A percentile compares a stretch with the other conserved stretches of the same genome.
These are phyloP conservation scores for Fusarium anguioides DNA, from an alignment of 2,329 filamentous ascomycete genomes.

Conservation along the genomic window DNA sequence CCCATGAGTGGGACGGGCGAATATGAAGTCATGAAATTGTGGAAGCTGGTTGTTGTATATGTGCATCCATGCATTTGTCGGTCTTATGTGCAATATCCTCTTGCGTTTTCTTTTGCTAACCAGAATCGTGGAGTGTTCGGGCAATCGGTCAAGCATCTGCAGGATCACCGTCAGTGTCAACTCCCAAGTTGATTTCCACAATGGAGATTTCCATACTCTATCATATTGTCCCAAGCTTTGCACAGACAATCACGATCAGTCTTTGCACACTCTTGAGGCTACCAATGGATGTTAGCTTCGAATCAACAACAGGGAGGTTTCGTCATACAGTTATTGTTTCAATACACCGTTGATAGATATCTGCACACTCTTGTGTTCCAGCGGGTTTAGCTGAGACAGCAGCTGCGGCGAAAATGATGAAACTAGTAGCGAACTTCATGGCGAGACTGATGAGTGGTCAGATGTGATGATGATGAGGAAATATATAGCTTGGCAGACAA, in stretches of 20 bases:
- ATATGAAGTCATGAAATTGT: not conserved
- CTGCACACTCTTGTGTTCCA: not conserved
- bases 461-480: not conserved
- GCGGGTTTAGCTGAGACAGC: not conserved
- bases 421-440: conserved; percentile 4
- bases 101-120: conserved; percentile 18
- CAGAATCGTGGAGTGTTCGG: not conserved
- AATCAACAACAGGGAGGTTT: accelerated
- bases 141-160: conserved; percentile 2
- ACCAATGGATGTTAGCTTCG: not conserved
- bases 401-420: not conserved
- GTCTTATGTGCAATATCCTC: conserved; percentile 1
- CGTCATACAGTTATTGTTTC: conserved; percentile 9
- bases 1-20: too few species aligned
- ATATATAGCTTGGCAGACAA: not conserved
- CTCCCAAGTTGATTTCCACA: accelerated
- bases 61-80: not conserved
- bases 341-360: conserved; percentile 9
- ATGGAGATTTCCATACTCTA: not conserved
- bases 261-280: conserved; percentile 11
- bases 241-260: conserved; percentile 6
- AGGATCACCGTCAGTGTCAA: accelerated
- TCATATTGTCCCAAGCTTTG: conserved; percentile 8
- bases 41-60: not conserved
- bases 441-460: accelerated